A percentile compares a stretch with the other conserved stretches of the same genome.
phyloP scores from a whole-genome alignment of 2,329 filamentous ascomycete genomes.

The Apiospora arundinis region DNA sequence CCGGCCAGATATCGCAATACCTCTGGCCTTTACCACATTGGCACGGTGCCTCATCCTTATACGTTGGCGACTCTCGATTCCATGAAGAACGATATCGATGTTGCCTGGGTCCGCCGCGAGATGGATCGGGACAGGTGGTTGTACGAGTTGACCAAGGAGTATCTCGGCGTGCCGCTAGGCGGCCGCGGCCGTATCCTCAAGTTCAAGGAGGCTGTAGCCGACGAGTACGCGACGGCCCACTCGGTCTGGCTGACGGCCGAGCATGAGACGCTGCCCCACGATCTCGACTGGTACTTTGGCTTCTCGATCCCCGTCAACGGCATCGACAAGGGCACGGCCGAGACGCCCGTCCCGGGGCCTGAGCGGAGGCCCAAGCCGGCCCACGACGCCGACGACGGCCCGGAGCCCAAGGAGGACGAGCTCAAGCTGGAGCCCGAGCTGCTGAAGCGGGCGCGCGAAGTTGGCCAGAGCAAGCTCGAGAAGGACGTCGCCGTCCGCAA shows the following conservation, averaged over 20 bases:
- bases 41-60: constrained; percentile 89
- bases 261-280: constrained; percentile 60
- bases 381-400: constrained; percentile 54
- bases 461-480: constrained; percentile 49
- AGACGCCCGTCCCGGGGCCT: constrained; percentile 64
- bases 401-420: constrained; percentile 58
- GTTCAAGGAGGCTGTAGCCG: constrained; percentile 84
- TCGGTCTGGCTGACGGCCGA: constrained; percentile 85
- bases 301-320: constrained; percentile 73
- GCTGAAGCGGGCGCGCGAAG: constrained; percentile 59
- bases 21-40: constrained; percentile 78
- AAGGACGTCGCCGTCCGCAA: constrained; percentile 54
- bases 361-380: constrained; percentile 60
- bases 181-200: constrained; percentile 70
- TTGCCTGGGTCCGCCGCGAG: constrained; percentile 69
- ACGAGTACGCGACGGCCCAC: constrained; percentile 65
- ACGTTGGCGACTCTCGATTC: constrained; percentile 75
- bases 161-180: constrained; percentile 68
- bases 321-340: constrained; percentile 58
- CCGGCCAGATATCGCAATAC: constrained; percentile 74
- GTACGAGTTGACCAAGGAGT: constrained; percentile 69
- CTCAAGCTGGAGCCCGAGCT: constrained; percentile 61
- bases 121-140: constrained; percentile 83
- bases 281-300: constrained; percentile 89
- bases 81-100: constrained; percentile 64